These are phyloP conservation scores for Aureobasidium sp. DNA, from an alignment of 2,329 filamentous ascomycete species.

Conservation along the genomic window DNA sequence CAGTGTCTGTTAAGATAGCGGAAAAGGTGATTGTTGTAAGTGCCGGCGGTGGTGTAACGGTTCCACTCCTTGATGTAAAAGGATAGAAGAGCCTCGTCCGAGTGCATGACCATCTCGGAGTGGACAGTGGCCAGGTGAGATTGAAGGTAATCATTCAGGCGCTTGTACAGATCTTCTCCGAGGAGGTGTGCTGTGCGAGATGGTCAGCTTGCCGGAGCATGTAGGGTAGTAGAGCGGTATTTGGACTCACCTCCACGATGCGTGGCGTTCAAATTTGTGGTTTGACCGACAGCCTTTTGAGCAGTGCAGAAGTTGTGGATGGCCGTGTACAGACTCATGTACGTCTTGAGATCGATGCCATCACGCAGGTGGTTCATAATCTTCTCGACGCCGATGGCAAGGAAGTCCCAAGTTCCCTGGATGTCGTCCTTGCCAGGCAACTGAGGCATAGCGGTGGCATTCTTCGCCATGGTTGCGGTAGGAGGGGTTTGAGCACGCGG, in stretches of 20 bases:
- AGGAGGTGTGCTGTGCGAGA: constrained; percentile 69
- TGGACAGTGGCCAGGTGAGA: constrained; percentile 66
- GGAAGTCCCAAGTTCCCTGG: constrained; percentile 62
- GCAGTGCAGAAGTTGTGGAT: constrained; percentile 99
- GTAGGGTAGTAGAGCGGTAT: background rate
- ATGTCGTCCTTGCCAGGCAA: constrained; percentile 31
- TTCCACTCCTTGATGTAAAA: constrained; percentile 98
- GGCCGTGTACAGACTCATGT: constrained; percentile 95
- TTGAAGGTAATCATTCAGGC: constrained; percentile 78
- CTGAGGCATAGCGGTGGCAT: background rate
- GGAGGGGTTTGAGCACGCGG: constrained; percentile 9
- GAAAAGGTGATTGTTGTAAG: constrained; percentile 97
- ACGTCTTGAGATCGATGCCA: constrained; percentile 91
- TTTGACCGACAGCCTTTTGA: constrained; percentile 70
- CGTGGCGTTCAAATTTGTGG: constrained; percentile 42
- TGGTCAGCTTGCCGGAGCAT: background rate
- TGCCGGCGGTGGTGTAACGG: constrained; percentile 88
- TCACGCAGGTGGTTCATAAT: constrained; percentile 91
- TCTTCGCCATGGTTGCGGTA: constrained; percentile 6
- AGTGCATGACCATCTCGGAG: constrained; percentile 65
- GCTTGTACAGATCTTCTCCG: constrained; percentile 90
- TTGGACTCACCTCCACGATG: constrained; percentile 58
- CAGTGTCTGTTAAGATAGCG: constrained; percentile 94
- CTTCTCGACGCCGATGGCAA: constrained; percentile 78
- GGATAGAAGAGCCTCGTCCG: constrained; percentile 78